Conservation (phyloP, 2,329 filamentous ascomycete genomes). For the Berkeleyomyces basicola region DNA sequence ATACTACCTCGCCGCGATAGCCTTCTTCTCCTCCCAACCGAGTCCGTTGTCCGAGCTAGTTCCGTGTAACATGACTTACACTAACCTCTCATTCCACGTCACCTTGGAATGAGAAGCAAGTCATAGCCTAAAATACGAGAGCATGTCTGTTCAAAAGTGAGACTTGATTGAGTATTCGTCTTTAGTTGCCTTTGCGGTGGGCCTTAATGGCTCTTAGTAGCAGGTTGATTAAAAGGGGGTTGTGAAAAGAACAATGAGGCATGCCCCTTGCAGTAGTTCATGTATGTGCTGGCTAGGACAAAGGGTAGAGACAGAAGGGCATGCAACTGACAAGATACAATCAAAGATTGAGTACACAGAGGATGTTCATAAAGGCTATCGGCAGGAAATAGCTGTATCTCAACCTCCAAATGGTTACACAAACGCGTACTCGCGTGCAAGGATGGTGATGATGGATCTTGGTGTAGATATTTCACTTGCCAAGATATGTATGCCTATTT, state of each 20-base stretch:
- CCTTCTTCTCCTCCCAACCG: too few relatives aligned
- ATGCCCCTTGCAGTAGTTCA: neutral
- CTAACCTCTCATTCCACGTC: too few relatives aligned
- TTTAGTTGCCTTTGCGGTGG: too few relatives aligned
- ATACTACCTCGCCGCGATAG: too few relatives aligned
- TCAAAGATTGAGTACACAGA: neutral
- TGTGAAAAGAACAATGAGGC: neutral
- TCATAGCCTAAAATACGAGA: neutral
- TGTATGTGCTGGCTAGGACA: neutral
- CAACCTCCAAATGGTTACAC: neutral
- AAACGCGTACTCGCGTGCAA: neutral
- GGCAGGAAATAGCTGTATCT: neutral
- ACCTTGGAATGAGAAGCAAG: neutral
- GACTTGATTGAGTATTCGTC: too few relatives aligned
- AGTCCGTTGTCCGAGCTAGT: too few relatives aligned
- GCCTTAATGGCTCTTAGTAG: too few relatives aligned
- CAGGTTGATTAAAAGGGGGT: too few relatives aligned
- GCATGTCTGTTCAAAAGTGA: neutral
- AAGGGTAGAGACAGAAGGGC: neutral
- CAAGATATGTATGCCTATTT: too few relatives aligned
- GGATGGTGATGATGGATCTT: neutral
- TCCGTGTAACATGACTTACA: too few relatives aligned
- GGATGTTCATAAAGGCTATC: neutral
- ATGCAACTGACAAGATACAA: neutral
- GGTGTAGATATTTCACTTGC: too few relatives aligned